Evolutionary conservation across 495 filamentous ascomycete genomes (phyloP), one percentile per base, ranked within the genome.

Genomic region (Eremomyces bilateralis): DNA sequence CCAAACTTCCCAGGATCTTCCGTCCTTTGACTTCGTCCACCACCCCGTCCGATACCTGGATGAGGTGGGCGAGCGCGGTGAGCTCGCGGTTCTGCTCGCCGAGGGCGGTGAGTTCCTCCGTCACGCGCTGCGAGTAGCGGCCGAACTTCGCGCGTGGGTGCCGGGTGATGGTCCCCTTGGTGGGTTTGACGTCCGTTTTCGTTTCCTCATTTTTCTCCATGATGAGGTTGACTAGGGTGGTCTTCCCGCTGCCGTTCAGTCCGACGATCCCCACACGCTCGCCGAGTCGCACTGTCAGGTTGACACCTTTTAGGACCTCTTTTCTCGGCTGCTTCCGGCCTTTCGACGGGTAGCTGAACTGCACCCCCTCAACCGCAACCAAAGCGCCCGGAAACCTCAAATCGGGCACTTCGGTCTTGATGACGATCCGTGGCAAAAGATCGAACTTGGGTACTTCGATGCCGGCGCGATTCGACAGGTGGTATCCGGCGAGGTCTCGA

Each of bases 61-160:
- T 53, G 11, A 84, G 49, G 4, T 78, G 53, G 0, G 60, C 46
- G 2, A 88, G 57, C 0, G 78, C 73, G 0, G 77, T 80, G 2
- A 76, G 46, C 1, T 50, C 44, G 4, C 61, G 58, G 2, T 66
- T 54, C 0, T 42, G 35, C 6, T 54, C 53, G 1, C 61, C 60
- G 13, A 51, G 44, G 1, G 52, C 43, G 39, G 74, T 69, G 0
- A 88, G 60, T 10, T 62, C 54, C 40, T 80, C 74, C 1, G 83
- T 75, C 0, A 73, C 68, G 35, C 78, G 71, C 47, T 84, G 80
- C n/a, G 71, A 68, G 52, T 79, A 83, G 45, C 78, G 77, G 3
- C 72, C 76, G 34, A 79, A 48, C 31, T 64, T 66, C 16, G 79
- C 48, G 13, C 74, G 58, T 2, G 80, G 59, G 47, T 88, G 78